phyloP scores from a whole-genome alignment of 2,329 filamentous ascomycete species.

The Colletotrichum echinochloae region DNA sequence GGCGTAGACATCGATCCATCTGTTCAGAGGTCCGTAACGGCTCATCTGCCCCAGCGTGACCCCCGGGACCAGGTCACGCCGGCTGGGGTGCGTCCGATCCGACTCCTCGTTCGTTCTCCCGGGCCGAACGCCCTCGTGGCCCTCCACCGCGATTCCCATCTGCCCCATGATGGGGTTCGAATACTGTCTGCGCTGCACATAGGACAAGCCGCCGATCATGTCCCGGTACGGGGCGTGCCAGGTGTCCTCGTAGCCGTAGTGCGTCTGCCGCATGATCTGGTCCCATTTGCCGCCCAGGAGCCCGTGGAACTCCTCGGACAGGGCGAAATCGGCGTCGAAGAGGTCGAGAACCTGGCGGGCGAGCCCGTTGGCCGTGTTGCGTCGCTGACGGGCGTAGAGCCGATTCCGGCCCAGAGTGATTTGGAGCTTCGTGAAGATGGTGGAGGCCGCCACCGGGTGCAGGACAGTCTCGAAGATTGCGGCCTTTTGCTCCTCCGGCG shows the following conservation, averaged over 20 bases:
- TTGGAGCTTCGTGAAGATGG: slow-evolving; percentile 64
- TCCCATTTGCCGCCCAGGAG: slow-evolving; percentile 67
- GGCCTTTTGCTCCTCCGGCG: slow-evolving; percentile 54
- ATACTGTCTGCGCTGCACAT: slow-evolving; percentile 62
- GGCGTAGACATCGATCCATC: slow-evolving; percentile 53
- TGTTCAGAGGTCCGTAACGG: slow-evolving; percentile 47
- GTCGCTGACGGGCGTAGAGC: slow-evolving; percentile 66
- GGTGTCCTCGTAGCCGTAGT: slow-evolving; percentile 66
- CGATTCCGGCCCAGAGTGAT: slow-evolving; percentile 62
- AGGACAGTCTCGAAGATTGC: slow-evolving; percentile 72
- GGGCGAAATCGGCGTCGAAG: slow-evolving; percentile 63
- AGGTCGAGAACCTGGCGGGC: slow-evolving; percentile 59
- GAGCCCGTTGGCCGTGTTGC: slow-evolving; percentile 65
- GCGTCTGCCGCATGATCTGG: slow-evolving; percentile 63
- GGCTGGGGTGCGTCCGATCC: slow-evolving; percentile 59
- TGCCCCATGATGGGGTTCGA: slow-evolving; percentile 58
- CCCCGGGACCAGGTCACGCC: slow-evolving; percentile 47
- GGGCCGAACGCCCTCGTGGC: slow-evolving; percentile 50
- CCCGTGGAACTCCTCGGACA: slow-evolving; percentile 63
- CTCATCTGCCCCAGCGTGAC: slow-evolving; percentile 49
- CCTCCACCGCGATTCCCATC: slow-evolving; percentile 50
- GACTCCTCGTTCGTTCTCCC: slow-evolving; percentile 64
- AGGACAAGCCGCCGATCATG: slow-evolving; percentile 65
- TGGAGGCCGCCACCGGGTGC: slow-evolving; percentile 69
- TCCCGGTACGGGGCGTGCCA: slow-evolving; percentile 68